Base-by-base conservation (phyloP, 2,329 filamentous ascomycete genomes). In the Calonectria naviculata region DNA sequence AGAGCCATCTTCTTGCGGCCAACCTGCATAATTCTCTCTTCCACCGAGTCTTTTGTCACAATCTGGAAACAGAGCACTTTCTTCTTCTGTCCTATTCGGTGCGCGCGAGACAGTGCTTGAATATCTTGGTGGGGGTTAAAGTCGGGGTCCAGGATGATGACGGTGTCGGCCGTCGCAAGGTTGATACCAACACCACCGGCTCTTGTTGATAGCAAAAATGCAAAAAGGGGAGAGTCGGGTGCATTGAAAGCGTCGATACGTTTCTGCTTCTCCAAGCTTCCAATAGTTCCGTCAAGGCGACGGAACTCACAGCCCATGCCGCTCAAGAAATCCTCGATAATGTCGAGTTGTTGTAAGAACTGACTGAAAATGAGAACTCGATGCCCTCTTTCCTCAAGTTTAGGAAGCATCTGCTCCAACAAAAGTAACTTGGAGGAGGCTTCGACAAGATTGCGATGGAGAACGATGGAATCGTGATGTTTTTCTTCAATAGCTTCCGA, bases 121-220 rank as follows among this genome's bases (percentile, higher is more conserved):
- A 99, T 93, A 79, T 99, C 97, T 83, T 99, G 97, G 80, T 99
- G 97, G 0, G 97, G 97, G 73, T 99, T 99, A 86, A 97, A 98
- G 80, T 99, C 97, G 0, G 95, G 95, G 78, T 99, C 95, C 75
- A 98, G 91, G 75, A 99, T 98, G 74, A 99, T 98, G 72, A 99
- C 97, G 0, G 97, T 99, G 80, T 99, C 97, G 3, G 97, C 97
- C 9, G 95, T 98, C 0, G 97, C 97, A 67, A 99, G 88, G 80
- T 99, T 99, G 86, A 99, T 99, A 19, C 97, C 97, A 0, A 99
- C 96, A 78, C 97, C 97, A 65, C 97, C 97, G 21, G 97, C 95
- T 73, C 97, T 92, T 4, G 97, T 99, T 0, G 96, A 98, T 0
- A 99, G 88, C 21, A 99, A 84, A 83, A 99, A 98, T 0, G 93